Evolutionary conservation across 768 basidiomycete species (phyloP).

Genomic region (Pleurotus ostreatus): DNA sequence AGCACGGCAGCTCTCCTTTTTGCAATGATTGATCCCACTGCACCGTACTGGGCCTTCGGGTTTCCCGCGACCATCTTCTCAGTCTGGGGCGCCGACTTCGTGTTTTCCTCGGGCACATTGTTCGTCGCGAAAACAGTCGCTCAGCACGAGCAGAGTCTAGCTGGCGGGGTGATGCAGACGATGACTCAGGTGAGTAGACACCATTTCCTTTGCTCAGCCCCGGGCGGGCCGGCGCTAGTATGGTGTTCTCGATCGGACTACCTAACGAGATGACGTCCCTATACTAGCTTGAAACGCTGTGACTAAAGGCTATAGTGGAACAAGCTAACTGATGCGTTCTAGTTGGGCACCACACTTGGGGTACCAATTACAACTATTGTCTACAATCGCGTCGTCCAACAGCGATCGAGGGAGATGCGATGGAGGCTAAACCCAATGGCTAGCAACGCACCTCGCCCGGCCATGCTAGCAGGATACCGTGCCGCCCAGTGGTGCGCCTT

Average conservation of each 20-base stretch:
- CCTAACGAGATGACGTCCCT: too few relatives aligned
- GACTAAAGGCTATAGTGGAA: too few relatives aligned
- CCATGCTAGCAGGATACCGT: slow-evolving; percentile 44
- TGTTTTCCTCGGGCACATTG: slow-evolving; percentile 52
- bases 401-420: slow-evolving; percentile 24
- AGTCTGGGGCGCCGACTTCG: slow-evolving; percentile 60
- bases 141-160: slow-evolving; percentile 53
- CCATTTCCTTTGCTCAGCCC: neutral
- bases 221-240: too few relatives aligned
- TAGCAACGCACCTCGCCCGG: slow-evolving; percentile 25
- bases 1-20: slow-evolving; percentile 46
- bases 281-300: too few relatives aligned
- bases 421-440: slow-evolving; percentile 21
- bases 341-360: slow-evolving; percentile 56
- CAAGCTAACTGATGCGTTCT: neutral
- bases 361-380: slow-evolving; percentile 56
- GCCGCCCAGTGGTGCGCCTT: slow-evolving; percentile 51
- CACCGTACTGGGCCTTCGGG: slow-evolving; percentile 55
- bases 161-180: slow-evolving; percentile 59
- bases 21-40: slow-evolving; percentile 44
- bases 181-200: slow-evolving; percentile 43
- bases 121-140: slow-evolving; percentile 51
- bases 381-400: slow-evolving; percentile 38
- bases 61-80: slow-evolving; percentile 54
- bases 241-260: too few relatives aligned